Percentiles rank a stretch among this genome's conserved stretches.
Conservation (phyloP, 1,139 yeast species). For the Magnusiomyces magnusii region DNA sequence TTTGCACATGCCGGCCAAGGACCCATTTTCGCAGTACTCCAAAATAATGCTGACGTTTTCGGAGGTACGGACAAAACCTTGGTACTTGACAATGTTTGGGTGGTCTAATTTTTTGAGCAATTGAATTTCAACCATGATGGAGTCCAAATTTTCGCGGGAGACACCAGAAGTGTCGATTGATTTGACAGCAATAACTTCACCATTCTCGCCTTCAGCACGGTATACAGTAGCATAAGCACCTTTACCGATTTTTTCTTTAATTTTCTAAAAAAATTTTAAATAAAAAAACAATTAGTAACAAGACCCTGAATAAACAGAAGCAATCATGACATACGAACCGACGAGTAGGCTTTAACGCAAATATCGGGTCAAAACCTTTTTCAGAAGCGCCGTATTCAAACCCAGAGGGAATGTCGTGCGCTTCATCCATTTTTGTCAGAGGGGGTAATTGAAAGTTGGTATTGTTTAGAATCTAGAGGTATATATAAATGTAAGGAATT, state of each 20-base stretch:
- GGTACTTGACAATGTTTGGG: constrained; percentile 81
- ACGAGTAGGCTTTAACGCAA: neutral
- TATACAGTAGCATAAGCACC: constrained; percentile 80
- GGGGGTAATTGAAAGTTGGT: neutral
- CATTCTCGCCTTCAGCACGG: constrained; percentile 58
- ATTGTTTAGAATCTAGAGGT: no score
- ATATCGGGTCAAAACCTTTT: neutral
- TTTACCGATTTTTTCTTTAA: constrained; percentile 50
- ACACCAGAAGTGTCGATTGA: constrained; percentile 53
- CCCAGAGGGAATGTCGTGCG: neutral
- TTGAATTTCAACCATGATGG: constrained; percentile 41
- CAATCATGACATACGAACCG: neutral
- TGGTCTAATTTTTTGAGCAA: constrained; percentile 66
- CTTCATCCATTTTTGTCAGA: neutral
- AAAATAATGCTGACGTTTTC: constrained; percentile 64
- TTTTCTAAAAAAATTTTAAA: neutral
- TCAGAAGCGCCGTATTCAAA: neutral
- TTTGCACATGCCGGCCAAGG: constrained; percentile 62
- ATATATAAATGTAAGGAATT: no score
- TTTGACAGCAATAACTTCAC: constrained; percentile 76
- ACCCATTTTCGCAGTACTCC: constrained; percentile 78
- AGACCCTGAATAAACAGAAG: neutral
- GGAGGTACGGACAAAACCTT: constrained; percentile 72
- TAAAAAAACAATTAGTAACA: no score
- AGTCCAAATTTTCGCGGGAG: constrained; percentile 31